phyloP scores from a whole-genome alignment of 2,329 filamentous ascomycete genomes.

The Talaromyces islandicus region DNA sequence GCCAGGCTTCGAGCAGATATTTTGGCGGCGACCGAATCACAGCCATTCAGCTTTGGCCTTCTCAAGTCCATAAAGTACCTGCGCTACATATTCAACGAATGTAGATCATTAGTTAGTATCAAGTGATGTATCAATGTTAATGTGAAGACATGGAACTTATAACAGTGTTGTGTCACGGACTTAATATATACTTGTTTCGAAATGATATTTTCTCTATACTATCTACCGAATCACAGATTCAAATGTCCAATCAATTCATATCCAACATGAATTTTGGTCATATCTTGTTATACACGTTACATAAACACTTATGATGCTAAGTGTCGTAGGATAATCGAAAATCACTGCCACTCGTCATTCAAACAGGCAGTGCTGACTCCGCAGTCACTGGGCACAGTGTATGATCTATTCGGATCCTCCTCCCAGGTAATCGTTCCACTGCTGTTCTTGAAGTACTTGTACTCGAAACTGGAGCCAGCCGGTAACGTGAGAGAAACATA shows the following conservation, averaged over 20 bases:
- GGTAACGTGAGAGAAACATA: slow-evolving; percentile 49
- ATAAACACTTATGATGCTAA: not conserved
- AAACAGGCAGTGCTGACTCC: slow-evolving; percentile 24
- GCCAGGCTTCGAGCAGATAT: slow-evolving; percentile 17
- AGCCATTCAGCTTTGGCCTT: slow-evolving; percentile 25
- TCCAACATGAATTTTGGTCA: not conserved
- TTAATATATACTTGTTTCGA: not conserved
- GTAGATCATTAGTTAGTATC: too few species aligned
- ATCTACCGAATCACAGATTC: not conserved
- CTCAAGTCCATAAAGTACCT: slow-evolving; percentile 7
- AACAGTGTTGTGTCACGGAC: not conserved
- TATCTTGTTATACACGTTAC: not conserved
- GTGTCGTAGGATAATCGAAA: not conserved
- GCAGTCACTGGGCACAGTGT: slow-evolving; percentile 35
- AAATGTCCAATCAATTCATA: not conserved
- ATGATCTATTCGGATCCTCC: slow-evolving; percentile 45
- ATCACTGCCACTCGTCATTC: slow-evolving; percentile 34
- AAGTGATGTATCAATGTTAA: too few species aligned
- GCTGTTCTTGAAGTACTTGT: slow-evolving; percentile 62
- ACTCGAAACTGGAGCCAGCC: slow-evolving; percentile 54
- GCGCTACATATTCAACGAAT: slow-evolving; percentile 6
- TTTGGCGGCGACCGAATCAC: slow-evolving; percentile 11
- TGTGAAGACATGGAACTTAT: not conserved
- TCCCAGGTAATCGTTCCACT: slow-evolving; percentile 60
- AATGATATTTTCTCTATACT: not conserved